A percentile compares a stretch with the other conserved stretches of the same genome.
Conservation (phyloP, 2,329 filamentous ascomycete genomes). For the Trichoderma hamatum region DNA sequence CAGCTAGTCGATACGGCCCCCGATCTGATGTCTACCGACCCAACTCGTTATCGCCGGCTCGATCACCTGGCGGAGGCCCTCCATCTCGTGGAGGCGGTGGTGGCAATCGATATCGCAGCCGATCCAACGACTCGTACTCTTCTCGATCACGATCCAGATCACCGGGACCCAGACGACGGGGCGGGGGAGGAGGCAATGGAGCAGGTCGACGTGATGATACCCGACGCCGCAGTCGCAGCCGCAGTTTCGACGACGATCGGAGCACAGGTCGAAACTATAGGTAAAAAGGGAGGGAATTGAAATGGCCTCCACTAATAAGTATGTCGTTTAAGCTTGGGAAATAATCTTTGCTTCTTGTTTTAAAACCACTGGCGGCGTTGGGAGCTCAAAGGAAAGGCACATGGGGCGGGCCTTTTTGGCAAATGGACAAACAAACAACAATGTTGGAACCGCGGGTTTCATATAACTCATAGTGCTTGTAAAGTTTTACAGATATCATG, state of each 20-base stretch:
- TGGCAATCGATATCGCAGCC: constrained; percentile 48
- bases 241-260: constrained; percentile 49
- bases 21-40: constrained; percentile 65
- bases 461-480: neutral
- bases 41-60: constrained; percentile 54
- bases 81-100: constrained; percentile 35
- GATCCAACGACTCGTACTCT: constrained; percentile 49
- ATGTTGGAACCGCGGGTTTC: neutral
- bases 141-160: constrained; percentile 55
- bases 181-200: constrained; percentile 22
- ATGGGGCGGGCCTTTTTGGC: neutral
- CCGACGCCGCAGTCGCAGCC: constrained; percentile 53
- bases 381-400: constrained; percentile 13
- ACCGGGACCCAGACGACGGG: constrained; percentile 41
- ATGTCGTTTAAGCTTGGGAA: neutral
- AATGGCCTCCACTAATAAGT: neutral
- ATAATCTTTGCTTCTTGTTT: constrained; percentile 6
- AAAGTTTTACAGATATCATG: constrained; percentile 6
- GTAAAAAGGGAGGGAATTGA: constrained; percentile 28
- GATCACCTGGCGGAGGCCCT: constrained; percentile 49
- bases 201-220: constrained; percentile 32
- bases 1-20: constrained; percentile 45
- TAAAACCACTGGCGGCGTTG: constrained; percentile 11
- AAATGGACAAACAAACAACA: neutral
- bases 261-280: constrained; percentile 44